Evolutionary conservation across 2,329 filamentous ascomycete species (phyloP).

Genomic region (Botrytis squamosa): DNA sequence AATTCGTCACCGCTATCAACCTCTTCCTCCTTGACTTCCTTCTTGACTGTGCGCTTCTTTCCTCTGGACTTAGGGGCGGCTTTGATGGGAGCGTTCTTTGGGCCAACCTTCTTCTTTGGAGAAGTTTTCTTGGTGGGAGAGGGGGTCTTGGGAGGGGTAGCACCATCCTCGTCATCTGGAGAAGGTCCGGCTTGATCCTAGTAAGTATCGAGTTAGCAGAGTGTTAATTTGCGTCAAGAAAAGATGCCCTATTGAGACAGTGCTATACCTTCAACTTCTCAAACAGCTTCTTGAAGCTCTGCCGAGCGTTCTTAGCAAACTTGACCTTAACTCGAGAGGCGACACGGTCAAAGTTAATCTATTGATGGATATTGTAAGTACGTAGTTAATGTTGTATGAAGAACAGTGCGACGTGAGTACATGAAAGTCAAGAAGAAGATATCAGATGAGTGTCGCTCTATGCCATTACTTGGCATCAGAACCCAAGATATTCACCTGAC

Average conservation of each 20-base stretch:
- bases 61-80: not conserved
- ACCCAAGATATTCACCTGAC: not conserved
- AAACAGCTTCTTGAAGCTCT: conserved; percentile 29
- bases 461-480: too few relatives aligned
- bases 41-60: not conserved
- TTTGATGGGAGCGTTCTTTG: conserved; percentile 1
- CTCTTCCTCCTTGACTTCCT: not conserved
- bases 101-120: conserved; percentile 7
- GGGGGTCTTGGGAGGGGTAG: not conserved
- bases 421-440: not conserved
- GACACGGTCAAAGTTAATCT: conserved; percentile 45
- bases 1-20: not conserved
- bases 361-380: not conserved
- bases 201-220: not conserved
- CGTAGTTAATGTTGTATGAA: not conserved
- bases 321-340: conserved; percentile 43
- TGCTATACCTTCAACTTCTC: conserved; percentile 26
- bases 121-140: not conserved
- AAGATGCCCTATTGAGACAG: not conserved
- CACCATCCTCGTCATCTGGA: not conserved
- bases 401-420: fast-evolving
- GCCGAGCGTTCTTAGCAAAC: conserved; percentile 43
- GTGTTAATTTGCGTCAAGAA: not conserved
- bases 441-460: not conserved
- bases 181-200: conserved; percentile 4